These are phyloP conservation scores for Kwoniella sp. DNA, from an alignment of 768 basidiomycete genomes.

Conservation along the genomic window DNA sequence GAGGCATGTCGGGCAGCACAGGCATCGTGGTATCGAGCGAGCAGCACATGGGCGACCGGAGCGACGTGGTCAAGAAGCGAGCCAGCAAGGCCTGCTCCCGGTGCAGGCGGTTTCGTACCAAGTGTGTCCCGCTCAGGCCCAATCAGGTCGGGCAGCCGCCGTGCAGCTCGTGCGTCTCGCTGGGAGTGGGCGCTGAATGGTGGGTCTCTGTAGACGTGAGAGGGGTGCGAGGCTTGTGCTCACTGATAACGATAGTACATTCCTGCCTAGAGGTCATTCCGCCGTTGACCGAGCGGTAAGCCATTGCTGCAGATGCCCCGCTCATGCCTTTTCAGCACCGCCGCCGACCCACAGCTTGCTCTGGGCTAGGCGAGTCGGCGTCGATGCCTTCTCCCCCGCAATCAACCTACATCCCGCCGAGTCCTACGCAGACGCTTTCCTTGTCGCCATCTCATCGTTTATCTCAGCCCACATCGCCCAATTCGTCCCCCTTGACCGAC, in stretches of 20 bases:
- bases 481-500: background rate
- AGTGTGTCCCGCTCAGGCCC: constrained; percentile 7
- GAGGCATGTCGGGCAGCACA: constrained; percentile 1
- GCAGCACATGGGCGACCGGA: background rate
- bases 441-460: too few relatives aligned
- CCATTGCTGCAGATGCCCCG: background rate
- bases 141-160: constrained; percentile 1
- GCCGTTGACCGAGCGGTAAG: constrained; percentile 11
- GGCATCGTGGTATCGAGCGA: background rate
- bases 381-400: too few relatives aligned
- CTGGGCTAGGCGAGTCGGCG: too few relatives aligned
- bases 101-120: constrained; percentile 12
- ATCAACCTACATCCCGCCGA: background rate
- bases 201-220: background rate
- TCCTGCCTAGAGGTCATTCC: constrained; percentile 13
- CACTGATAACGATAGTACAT: background rate
- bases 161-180: constrained; percentile 1
- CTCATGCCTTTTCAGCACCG: background rate
- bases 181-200: constrained; percentile 7
- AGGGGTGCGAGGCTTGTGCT: background rate
- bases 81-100: constrained; percentile 19
- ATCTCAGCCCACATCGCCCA: too few relatives aligned
- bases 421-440: too few relatives aligned
- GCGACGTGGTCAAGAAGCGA: constrained; percentile 1
- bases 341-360: background rate